Conservation (phyloP, 192 early-diverging fungal species). For the Chytriomyces sp. region DNA sequence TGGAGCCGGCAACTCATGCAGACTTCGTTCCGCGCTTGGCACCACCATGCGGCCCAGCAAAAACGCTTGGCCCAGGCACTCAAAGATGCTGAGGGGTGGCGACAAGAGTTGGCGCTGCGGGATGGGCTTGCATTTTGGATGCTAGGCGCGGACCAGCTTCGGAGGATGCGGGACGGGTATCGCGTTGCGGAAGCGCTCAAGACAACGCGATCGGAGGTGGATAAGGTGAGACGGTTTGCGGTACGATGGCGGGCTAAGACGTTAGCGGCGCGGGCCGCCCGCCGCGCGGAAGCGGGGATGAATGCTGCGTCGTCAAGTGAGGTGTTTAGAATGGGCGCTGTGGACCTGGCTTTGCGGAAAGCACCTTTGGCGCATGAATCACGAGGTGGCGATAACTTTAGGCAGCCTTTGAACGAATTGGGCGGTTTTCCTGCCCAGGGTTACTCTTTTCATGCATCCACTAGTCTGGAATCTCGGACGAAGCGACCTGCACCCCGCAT, state of each 20-base stretch:
- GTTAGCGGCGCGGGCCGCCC: too few species aligned
- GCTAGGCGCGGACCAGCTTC: neutral
- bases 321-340: too few species aligned
- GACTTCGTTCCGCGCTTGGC: neutral
- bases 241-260: neutral
- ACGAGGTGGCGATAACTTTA: too few species aligned
- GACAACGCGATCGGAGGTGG: neutral
- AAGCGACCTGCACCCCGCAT: too few species aligned
- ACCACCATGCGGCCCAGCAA: neutral
- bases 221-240: neutral
- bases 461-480: too few species aligned
- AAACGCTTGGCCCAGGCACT: neutral
- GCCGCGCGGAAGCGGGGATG: too few species aligned
- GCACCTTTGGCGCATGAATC: too few species aligned
- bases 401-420: too few species aligned
- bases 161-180: neutral
- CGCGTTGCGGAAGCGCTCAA: neutral
- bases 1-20: neutral
- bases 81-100: neutral
- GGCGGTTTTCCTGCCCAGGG: too few species aligned
- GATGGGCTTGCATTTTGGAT: neutral
- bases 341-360: too few species aligned
- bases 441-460: too few species aligned
- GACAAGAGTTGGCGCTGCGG: neutral
- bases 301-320: too few species aligned